phyloP scores from a whole-genome alignment of 2,329 filamentous ascomycete genomes.

The Fusarium piperis region DNA sequence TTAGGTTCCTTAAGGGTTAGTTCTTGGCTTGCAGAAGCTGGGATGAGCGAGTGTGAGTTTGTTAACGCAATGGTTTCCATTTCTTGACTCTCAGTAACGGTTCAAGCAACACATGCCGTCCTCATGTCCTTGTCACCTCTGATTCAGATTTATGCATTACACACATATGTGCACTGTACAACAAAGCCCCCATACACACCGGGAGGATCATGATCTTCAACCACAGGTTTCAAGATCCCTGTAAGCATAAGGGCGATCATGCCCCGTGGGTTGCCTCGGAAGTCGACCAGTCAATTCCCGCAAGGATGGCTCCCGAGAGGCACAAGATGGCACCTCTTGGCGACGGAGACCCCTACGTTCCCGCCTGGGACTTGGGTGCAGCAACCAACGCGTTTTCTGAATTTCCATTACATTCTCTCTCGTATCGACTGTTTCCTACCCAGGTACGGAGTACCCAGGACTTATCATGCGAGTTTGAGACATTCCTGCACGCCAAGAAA shows the following conservation, averaged over 20 bases:
- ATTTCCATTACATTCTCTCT: neutral
- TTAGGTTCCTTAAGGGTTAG: neutral
- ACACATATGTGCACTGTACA: neutral
- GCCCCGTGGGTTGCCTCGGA: neutral
- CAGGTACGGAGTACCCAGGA: neutral
- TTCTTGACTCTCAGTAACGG: neutral
- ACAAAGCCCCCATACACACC: neutral
- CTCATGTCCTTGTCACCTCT: neutral
- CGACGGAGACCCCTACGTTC: neutral
- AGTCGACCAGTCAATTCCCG: neutral
- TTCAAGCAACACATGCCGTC: neutral
- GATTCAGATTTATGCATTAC: neutral
- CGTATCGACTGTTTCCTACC: neutral
- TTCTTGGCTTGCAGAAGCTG: neutral
- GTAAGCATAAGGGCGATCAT: neutral
- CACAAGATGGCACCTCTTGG: neutral
- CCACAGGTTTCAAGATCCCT: neutral
- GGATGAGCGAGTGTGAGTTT: neutral
- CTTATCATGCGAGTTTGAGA: neutral
- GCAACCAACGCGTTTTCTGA: neutral
- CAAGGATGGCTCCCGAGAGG: neutral
- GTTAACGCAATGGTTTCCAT: neutral
- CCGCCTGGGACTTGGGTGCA: neutral
- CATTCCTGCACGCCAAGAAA: constrained; percentile 2
- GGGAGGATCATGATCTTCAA: neutral